Evolutionary conservation across 257 asterid species (phyloP).

Genomic region (Solanum pinnatisectum): DNA sequence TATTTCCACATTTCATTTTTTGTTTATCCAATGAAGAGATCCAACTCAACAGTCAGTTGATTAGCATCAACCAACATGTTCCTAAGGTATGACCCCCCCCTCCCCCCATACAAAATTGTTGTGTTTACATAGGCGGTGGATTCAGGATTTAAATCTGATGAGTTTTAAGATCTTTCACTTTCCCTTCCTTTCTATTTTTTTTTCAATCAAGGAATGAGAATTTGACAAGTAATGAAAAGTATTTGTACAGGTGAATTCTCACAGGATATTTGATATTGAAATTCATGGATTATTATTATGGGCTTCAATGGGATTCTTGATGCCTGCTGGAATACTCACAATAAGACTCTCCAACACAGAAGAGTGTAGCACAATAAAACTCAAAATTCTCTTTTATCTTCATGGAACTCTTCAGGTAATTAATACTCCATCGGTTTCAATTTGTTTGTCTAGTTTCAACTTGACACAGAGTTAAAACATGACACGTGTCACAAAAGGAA

Average conservation of each 20-base stretch:
- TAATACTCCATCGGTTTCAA: not conserved
- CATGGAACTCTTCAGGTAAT: slow-evolving; percentile 69
- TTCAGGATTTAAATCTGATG: not conserved
- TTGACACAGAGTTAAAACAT: fast-evolving
- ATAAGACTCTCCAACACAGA: slow-evolving; percentile 45
- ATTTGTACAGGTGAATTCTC: slow-evolving; percentile 34
- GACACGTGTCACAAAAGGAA: too few species aligned
- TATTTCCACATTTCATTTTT: not conserved
- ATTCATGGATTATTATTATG: slow-evolving; percentile 73
- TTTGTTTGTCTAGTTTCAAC: not conserved
- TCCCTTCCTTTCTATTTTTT: not conserved
- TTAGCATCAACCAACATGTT: not conserved
- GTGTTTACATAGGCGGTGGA: not conserved
- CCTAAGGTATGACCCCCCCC: not conserved
- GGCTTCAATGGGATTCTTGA: slow-evolving; percentile 73
- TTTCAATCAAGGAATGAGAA: not conserved
- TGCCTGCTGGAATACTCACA: slow-evolving; percentile 64
- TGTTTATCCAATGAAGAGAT: not conserved
- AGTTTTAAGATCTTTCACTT: not conserved
- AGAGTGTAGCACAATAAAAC: slow-evolving; percentile 22
- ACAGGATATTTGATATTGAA: slow-evolving; percentile 35
- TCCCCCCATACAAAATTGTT: not conserved
- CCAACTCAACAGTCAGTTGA: slow-evolving; percentile 1
- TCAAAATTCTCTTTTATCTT: slow-evolving; percentile 42
- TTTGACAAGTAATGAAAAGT: not conserved